These are phyloP conservation scores for Zarea fungicola DNA, from an alignment of 2,329 filamentous ascomycete genomes.

Conservation along the genomic window DNA sequence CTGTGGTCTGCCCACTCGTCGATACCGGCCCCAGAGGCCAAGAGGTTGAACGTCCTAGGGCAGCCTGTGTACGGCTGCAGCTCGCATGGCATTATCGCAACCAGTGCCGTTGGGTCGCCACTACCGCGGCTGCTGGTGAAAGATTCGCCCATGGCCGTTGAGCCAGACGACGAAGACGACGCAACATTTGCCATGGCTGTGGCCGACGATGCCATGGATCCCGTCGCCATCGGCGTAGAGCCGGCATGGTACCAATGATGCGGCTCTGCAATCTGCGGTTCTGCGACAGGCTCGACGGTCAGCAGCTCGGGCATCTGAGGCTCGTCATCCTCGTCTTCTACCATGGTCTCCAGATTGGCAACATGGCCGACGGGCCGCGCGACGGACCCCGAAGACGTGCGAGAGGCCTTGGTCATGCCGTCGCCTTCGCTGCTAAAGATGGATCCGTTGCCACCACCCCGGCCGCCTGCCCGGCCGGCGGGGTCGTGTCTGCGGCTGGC, in stretches of 20 bases:
- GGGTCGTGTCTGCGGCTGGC: not conserved
- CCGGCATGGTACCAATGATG: not conserved
- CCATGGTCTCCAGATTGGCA: not conserved
- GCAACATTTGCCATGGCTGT: not conserved
- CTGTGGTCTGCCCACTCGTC: constrained; percentile 44
- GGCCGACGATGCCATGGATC: not conserved
- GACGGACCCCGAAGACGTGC: not conserved
- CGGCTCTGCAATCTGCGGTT: not conserved
- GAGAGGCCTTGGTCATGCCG: not conserved
- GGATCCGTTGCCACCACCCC: not conserved
- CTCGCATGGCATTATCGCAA: constrained; percentile 38
- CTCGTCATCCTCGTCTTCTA: not conserved
- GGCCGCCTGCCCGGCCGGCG: not conserved
- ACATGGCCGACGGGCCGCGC: not conserved
- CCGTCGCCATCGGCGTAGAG: not conserved
- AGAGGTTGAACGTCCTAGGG: constrained; percentile 28
- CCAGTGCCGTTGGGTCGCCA: not conserved
- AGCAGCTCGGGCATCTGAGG: not conserved
- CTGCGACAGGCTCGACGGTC: not conserved
- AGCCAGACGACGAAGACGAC: not conserved
- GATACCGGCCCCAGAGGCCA: constrained; percentile 23
- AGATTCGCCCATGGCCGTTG: too few relatives aligned
- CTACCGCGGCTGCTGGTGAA: too few relatives aligned
- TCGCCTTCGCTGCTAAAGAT: constrained; percentile 1
- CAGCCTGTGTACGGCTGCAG: constrained; percentile 36